Base-by-base conservation (phyloP, 768 basidiomycete genomes). In the Lactarius quietus region DNA sequence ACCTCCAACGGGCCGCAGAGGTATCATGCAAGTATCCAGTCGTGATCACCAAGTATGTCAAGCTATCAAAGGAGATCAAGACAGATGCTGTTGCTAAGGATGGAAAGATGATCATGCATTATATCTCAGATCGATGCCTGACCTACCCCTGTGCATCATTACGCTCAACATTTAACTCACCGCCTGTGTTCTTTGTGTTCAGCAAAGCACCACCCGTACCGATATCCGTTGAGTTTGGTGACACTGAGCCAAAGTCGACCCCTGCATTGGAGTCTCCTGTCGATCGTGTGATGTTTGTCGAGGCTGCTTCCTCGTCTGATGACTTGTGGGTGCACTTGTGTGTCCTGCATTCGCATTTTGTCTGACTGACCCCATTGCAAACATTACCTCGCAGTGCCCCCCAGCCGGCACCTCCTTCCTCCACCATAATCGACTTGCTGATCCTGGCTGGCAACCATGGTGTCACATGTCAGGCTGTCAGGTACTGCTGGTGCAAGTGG, bases 11-110 rank as follows among this genome's bases (percentile, higher is more conserved):
- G 78, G 96, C 96, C 26, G 90, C 95, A 29, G 95, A 92, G 61
- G 94, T 99, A 64, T 99, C 96, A 48, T 87, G 92, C 53, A 93
- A 95, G 41, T 92, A 97, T 73, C 96, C 96, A 1, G 95, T 97
- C 68, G 96, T 99, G 71, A 98, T 98, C 77, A 90, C 92, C 68
- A 99, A 99, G 77, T 99, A 97, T 79, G 97, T 99, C 75, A 95
- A 98, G 76, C 93, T 96, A 75, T 97, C 96, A 33, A 98, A 99
- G 82, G 97, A 99, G 78, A 99, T 99, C 70, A 96, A 99, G 81
- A 98, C 98, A 93, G 96, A 99, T 73, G 96, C 96, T 26, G 87
- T 99, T 43, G 97, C 96, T 35, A 92, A 91, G 77, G 93, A 93
- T 73, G 96, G 96, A 28, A 93, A 97, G 81, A 89, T 99, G 85